Evolutionary conservation across 345 rosid species (phyloP).

Genomic region (Laguncularia racemosa): DNA sequence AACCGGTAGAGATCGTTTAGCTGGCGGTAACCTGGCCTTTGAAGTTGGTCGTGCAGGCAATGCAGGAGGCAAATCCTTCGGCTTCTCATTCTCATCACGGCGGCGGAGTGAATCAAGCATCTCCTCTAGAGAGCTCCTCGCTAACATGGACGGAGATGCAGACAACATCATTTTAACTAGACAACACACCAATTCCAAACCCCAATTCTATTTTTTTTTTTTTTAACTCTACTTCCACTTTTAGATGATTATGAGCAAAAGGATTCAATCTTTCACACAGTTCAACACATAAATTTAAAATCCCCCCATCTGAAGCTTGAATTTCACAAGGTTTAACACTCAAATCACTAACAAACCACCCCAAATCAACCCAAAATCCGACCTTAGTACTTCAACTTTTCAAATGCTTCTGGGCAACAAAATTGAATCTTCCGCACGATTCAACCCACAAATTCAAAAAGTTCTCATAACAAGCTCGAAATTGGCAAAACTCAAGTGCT

Average conservation of each 20-base stretch:
- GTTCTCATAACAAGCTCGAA: constrained; percentile 1
- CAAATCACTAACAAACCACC: no score
- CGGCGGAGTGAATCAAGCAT: constrained; percentile 79
- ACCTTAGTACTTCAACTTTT: no score
- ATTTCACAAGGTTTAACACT: not conserved
- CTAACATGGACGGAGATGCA: constrained; percentile 50
- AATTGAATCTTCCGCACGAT: not conserved
- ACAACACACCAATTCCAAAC: not conserved
- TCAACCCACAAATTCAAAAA: constrained; percentile 2
- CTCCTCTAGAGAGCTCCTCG: constrained; percentile 92
- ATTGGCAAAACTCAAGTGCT: no score
- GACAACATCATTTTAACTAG: constrained; percentile 60
- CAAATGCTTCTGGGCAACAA: no score
- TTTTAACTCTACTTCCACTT: not conserved
- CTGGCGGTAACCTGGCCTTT: constrained; percentile 73
- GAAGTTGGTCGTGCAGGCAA: constrained; percentile 88
- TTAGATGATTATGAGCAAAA: no score
- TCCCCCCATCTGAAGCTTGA: no score
- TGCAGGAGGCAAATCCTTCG: constrained; percentile 81
- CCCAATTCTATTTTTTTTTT: not conserved
- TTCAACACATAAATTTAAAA: no score
- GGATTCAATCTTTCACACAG: no score
- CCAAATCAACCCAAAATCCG: no score
- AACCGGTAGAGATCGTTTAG: constrained; percentile 61
- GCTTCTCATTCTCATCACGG: constrained; percentile 58